phyloP scores from a whole-genome alignment of 2,329 filamentous ascomycete genomes.

The Teratosphaeria destructans region DNA sequence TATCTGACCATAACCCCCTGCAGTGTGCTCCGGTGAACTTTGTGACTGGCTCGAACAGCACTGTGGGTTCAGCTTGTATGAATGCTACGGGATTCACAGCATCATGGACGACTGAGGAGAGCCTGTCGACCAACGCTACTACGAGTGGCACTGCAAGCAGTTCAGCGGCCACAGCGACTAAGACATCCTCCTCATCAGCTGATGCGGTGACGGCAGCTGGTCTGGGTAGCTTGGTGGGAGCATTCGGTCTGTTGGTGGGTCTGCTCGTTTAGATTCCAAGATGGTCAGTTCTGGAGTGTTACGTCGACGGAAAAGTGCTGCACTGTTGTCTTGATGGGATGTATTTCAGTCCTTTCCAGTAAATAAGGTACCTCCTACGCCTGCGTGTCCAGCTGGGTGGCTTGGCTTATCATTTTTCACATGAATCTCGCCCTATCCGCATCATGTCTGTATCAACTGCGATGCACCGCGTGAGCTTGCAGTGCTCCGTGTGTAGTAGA shows the following conservation, averaged over 20 bases:
- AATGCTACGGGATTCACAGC: slow-evolving; percentile 20
- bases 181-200: slow-evolving; percentile 1
- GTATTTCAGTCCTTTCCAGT: too few species aligned
- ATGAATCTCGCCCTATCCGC: too few species aligned
- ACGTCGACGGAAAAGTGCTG: not conserved
- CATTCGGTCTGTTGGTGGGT: slow-evolving; percentile 4
- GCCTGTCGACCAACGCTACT: not conserved
- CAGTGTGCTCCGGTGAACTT: slow-evolving; percentile 25
- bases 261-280: not conserved
- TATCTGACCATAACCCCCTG: not conserved
- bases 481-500: not conserved
- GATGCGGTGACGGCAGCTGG: slow-evolving; percentile 3
- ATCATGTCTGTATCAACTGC: too few species aligned
- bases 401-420: not conserved
- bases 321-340: not conserved
- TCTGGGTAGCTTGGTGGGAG: slow-evolving; percentile 3
- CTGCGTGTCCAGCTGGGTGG: not conserved
- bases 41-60: slow-evolving; percentile 19
- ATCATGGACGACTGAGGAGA: slow-evolving; percentile 9
- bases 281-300: not conserved
- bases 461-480: not conserved
- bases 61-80: slow-evolving; percentile 15
- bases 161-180: slow-evolving; percentile 2
- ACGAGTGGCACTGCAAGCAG: not conserved
- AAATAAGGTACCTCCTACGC: too few species aligned